Evolutionary conservation across 495 filamentous ascomycete species (phyloP), one percentile per base, ranked within the genome.

Genomic region (Glonium stellatum): DNA sequence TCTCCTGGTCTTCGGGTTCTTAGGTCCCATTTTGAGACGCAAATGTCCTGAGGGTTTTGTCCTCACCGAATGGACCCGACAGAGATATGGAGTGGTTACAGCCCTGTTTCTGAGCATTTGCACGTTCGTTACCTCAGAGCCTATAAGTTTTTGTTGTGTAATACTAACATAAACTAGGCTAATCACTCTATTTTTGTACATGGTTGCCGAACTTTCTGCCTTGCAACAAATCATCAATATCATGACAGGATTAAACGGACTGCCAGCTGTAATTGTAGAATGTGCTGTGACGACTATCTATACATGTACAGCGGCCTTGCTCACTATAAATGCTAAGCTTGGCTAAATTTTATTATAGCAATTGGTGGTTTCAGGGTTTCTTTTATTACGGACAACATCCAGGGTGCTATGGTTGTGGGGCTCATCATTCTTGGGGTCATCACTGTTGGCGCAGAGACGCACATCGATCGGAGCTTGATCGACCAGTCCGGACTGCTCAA

Each of bases 11-110:
- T 90, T 90, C 68, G 85, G 84, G 25, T 73, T 76, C 23, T 75
- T 90, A 36, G 84, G 86, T 0, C 87, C 87, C 0, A 85, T 88
- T 62, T 87, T 90, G 60, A 76, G 87, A 48, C 78, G 75, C 62
- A 89, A 87, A 72, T 86, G 83, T 46, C 87, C 87, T 0, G 81
- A 88, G 48, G 87, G 87, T 0, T 90, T 90, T 58, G 85, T 90
- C 51, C 73, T 90, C 50, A 90, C 87, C 0, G 87, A 89, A 73
- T 90, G 87, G 87, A 86, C 85, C 31, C 76, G 85, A 35, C 84
- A 88, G 70, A 76, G 87, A 56, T 90, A 87, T 72, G 87, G 87
- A 0, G 50, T 76, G 3, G 66, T 84, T 36, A 76, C 87, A 9
- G 82, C 83, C 3, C 69, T 89, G 6, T 90, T 84, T 63, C 72